Percentiles rank a stretch among this genome's conserved stretches.
Conservation (phyloP, 2,329 filamentous ascomycete genomes). For the Cladosporium sp. region DNA sequence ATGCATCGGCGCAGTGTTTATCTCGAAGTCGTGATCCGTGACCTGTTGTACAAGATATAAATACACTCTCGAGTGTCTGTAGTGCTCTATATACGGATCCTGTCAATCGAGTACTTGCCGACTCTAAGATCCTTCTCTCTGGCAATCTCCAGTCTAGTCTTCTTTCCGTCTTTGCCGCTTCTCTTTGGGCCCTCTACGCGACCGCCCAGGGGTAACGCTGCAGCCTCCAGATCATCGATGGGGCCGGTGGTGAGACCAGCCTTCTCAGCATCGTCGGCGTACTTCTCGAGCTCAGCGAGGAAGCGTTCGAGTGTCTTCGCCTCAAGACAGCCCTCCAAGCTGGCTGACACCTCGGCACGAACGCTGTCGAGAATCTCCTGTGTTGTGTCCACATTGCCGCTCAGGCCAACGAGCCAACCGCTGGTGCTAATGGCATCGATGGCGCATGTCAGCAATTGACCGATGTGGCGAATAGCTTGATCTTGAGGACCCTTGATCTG, state of each 20-base stretch:
- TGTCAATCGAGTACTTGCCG: slow-evolving; percentile 78
- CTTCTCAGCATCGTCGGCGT: slow-evolving; percentile 29
- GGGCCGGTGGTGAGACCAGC: slow-evolving; percentile 43
- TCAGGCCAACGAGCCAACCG: slow-evolving; percentile 67
- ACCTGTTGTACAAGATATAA: slow-evolving; percentile 2
- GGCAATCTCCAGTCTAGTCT: slow-evolving; percentile 69
- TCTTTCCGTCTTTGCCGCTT: slow-evolving; percentile 46
- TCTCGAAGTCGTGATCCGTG: too few species aligned
- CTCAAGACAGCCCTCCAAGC: slow-evolving; percentile 69
- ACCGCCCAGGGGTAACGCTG: slow-evolving; percentile 67
- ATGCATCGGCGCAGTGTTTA: too few species aligned
- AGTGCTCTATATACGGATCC: slow-evolving; percentile 45
- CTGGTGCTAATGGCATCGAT: slow-evolving; percentile 71
- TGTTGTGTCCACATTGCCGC: slow-evolving; percentile 49
- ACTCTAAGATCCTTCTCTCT: slow-evolving; percentile 75
- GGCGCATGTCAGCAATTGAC: slow-evolving; percentile 66
- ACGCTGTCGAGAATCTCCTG: slow-evolving; percentile 63
- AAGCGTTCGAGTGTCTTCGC: slow-evolving; percentile 61
- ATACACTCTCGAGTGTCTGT: neutral
- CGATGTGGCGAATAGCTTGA: slow-evolving; percentile 65
- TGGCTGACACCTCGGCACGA: slow-evolving; percentile 65
- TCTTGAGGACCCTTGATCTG: slow-evolving; percentile 57
- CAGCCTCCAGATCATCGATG: slow-evolving; percentile 30
- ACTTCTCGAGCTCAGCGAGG: slow-evolving; percentile 63
- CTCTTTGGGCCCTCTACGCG: slow-evolving; percentile 43